Base-by-base conservation (phyloP, 2,329 filamentous ascomycete species). In the Diplocarpon rosae region DNA sequence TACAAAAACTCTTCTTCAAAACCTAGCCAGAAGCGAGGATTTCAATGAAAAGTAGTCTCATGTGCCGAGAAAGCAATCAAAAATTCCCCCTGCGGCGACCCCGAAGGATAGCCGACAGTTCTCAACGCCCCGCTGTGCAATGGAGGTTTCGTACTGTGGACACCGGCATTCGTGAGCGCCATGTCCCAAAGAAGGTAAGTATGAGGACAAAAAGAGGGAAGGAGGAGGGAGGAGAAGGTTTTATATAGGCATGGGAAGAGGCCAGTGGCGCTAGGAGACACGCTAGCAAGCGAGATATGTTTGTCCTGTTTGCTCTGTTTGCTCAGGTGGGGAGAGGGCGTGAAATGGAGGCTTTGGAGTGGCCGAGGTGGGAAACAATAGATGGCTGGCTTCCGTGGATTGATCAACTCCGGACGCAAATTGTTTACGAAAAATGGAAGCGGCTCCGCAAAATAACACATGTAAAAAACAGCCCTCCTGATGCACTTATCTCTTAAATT, bases 1-100 rank as follows among this genome's bases (percentile, higher is more conserved):
- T n/a, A n/a, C n/a, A n/a, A n/a, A n/a, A n/a, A n/a, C 20, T 37
- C 36, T 37, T 37, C 36, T 37, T 37, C 36, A 37, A 37, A 20
- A 20, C 24, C 36, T 6, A 37, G 17, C 36, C 7, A 15, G n/a
- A 37, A n/a, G 36, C 17, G 8, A 13, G 24, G n/a, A 20, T 37
- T 16, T n/a, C 36, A 37, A 37, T 27, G 36, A 37, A 37, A 37
- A 27, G 36, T 20, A 3, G 5, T 37, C 14, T 37, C 17, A 5
- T 11, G 9, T 20, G 36, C 17, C 5, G 30, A 32, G 30, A 13
- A 4, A 7, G 36, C 36, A 37, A 36, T 37, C 36, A 37, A 37
- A 37, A 37, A 24, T 37, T 37, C 17, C 36, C 12, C 36, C 12
- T 17, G 10, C 24, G 17, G 17, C 14, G 36, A 24, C 36, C 36